A percentile compares a stretch with the other conserved stretches of the same genome.
Evolutionary conservation across 768 basidiomycete genomes (phyloP).

Genomic region (Heimioporus sp.): DNA sequence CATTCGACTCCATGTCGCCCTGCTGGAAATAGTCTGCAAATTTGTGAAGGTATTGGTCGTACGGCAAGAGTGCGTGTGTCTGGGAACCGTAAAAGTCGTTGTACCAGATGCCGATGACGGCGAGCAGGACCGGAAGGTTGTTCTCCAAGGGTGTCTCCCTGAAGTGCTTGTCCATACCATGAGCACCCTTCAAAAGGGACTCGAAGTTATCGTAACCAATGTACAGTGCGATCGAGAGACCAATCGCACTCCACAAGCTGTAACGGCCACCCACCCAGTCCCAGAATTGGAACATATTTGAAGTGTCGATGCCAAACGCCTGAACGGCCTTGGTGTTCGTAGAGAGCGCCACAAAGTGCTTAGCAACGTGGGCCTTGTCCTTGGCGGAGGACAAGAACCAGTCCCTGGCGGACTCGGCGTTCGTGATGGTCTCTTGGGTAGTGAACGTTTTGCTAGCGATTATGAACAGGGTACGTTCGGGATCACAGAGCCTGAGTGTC

Average conservation of each 20-base stretch:
- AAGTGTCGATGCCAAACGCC: conserved; percentile 84
- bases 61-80: conserved; percentile 92
- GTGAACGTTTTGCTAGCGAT: conserved; percentile 99
- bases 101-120: conserved; percentile 94
- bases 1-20: conserved; percentile 99
- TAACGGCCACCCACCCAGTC: conserved; percentile 99
- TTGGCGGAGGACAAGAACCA: conserved; percentile 90
- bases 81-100: conserved; percentile 98
- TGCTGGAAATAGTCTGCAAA: conserved; percentile 99
- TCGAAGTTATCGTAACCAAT: conserved; percentile 96
- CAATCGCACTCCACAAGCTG: conserved; percentile 98
- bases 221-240: conserved; percentile 88
- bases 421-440: conserved; percentile 99
- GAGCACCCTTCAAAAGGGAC: conserved; percentile 84
- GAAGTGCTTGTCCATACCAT: conserved; percentile 98
- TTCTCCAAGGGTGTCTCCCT: conserved; percentile 81
- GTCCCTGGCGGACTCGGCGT: conserved; percentile 87
- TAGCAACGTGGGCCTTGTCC: conserved; percentile 91
- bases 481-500: conserved; percentile 74
- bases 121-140: conserved; percentile 91
- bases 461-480: conserved; percentile 94
- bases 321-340: conserved; percentile 95
- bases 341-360: conserved; percentile 97
- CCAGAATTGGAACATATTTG: conserved; percentile 99
- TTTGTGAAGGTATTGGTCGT: conserved; percentile 98